Evolutionary conservation across 345 rosid species (phyloP), one percentile per base, ranked within the genome.

Genomic region (Populus pruinosa): DNA sequence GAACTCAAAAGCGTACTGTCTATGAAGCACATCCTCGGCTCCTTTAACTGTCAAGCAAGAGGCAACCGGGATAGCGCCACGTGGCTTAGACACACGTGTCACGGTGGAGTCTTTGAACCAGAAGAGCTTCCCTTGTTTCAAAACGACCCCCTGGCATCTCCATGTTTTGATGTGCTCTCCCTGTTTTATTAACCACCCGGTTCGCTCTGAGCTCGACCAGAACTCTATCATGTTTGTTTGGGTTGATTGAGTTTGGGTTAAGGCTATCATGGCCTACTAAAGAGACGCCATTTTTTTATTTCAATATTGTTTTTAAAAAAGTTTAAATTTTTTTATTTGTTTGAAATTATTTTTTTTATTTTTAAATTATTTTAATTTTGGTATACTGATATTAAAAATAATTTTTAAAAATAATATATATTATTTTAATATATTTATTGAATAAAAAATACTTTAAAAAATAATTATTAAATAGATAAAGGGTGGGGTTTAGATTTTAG

Each of bases 71-170:
- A 90, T 81, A 44, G 88, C 87, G 59, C 94, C 97, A 27, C 93
- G 94, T 36, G 94, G 93, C 33, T 70, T 73, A 65, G 92, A 90
- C 33, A 77, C 78, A 77, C 88, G 91, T 10, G 88, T 88, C 71
- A 90, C 76, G 70, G 53, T 70, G 17, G 92, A 86, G 4, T 90
- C 93, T 80, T 92, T 92, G 90, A 92, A 92, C 94, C 93, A 90
- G 84, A 88, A 86, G 73, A 92, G 87, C 76, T 85, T 89, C 25
- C 97, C 93, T 76, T 86, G 89, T 69, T 90, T 92, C 27, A 92
- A 81, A 47, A 89, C 89, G 90, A 90, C 90, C 97, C 94, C 90
- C 5, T 94, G 88, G 73, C 91, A 88, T 10, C 97, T 82, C 97
- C 94, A 92, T 25, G 93, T 92, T 69, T 88, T 88, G 74, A 92